A percentile compares a stretch with the other conserved stretches of the same genome.
These are phyloP conservation scores for Penicillium paneum DNA, from an alignment of 2,329 filamentous ascomycete species.

Conservation along the genomic window DNA sequence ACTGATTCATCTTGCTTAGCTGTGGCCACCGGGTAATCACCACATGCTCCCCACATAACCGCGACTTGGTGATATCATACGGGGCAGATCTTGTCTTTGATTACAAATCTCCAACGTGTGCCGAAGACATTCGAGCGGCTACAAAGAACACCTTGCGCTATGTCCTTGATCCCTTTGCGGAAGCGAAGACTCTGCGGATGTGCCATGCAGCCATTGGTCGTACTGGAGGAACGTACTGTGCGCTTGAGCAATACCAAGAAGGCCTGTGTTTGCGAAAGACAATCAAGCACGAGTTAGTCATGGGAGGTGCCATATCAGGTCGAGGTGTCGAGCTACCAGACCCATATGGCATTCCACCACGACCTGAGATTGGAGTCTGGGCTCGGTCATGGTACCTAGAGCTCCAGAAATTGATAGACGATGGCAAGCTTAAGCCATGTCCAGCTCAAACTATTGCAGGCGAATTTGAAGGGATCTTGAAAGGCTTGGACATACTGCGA, in stretches of 20 bases:
- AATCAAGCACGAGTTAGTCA: constrained; percentile 23
- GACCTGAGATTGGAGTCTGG: constrained; percentile 21
- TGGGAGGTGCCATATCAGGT: constrained; percentile 24
- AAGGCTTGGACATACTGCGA: constrained; percentile 16
- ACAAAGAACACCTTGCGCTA: constrained; percentile 34
- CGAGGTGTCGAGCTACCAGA: constrained; percentile 22
- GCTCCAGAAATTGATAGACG: constrained; percentile 11
- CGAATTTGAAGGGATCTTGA: constrained; percentile 17
- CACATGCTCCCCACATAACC: constrained; percentile 35
- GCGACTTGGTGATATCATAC: constrained; percentile 33
- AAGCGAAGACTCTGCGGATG: constrained; percentile 18
- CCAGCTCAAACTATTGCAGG: constrained; percentile 14
- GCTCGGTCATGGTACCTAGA: constrained; percentile 19
- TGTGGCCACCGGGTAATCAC: constrained; percentile 34
- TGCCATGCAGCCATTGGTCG: constrained; percentile 21
- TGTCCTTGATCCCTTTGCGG: constrained; percentile 22
- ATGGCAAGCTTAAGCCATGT: constrained; percentile 12
- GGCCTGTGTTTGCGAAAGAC: constrained; percentile 17
- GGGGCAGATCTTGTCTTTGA: constrained; percentile 39
- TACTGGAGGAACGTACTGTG: constrained; percentile 24
- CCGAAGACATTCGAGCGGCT: constrained; percentile 29
- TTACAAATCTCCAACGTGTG: constrained; percentile 34
- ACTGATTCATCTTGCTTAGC: neutral
- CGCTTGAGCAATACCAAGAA: constrained; percentile 22
- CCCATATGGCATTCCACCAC: constrained; percentile 19